A percentile compares a stretch with the other conserved stretches of the same genome.
Evolutionary conservation across 2,329 filamentous ascomycete species (phyloP).

Genomic region (Aspergillus arachidicola): DNA sequence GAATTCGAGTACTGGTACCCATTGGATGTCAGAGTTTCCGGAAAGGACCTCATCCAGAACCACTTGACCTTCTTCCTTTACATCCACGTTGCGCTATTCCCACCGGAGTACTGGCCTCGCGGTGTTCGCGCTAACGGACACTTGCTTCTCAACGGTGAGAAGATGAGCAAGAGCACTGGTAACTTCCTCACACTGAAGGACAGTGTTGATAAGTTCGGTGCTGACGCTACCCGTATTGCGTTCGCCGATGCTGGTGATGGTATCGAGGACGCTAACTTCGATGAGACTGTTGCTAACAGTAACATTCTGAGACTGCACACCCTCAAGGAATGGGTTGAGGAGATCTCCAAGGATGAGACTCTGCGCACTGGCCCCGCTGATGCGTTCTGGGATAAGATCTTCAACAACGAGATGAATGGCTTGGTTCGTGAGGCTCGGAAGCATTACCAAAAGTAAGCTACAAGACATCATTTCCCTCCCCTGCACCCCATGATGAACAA

Average conservation of each 20-base stretch:
- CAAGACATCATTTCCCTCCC: background rate
- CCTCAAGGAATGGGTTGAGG: constrained; percentile 89
- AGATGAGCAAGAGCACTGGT: constrained; percentile 97
- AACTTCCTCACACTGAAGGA: constrained; percentile 94
- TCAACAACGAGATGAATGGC: constrained; percentile 89
- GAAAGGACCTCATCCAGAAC: constrained; percentile 91
- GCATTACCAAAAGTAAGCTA: constrained; percentile 69
- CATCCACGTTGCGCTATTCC: constrained; percentile 88
- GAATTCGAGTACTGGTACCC: constrained; percentile 99
- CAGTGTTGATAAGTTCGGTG: constrained; percentile 87
- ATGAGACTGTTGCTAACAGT: constrained; percentile 90
- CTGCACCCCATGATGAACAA: background rate
- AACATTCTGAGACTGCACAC: constrained; percentile 83
- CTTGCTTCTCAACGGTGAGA: constrained; percentile 91
- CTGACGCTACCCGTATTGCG: constrained; percentile 87
- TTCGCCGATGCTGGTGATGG: constrained; percentile 93
- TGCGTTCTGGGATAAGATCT: constrained; percentile 82
- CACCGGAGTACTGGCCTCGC: constrained; percentile 82
- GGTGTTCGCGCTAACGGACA: constrained; percentile 89
- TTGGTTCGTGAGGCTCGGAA: constrained; percentile 76
- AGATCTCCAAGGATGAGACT: constrained; percentile 71
- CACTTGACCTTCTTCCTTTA: constrained; percentile 97
- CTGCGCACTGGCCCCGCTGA: constrained; percentile 77
- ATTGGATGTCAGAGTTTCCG: constrained; percentile 81
- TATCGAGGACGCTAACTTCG: constrained; percentile 95